Conservation (phyloP, 2,329 filamentous ascomycete species). For the Aquanectria penicillioides region DNA sequence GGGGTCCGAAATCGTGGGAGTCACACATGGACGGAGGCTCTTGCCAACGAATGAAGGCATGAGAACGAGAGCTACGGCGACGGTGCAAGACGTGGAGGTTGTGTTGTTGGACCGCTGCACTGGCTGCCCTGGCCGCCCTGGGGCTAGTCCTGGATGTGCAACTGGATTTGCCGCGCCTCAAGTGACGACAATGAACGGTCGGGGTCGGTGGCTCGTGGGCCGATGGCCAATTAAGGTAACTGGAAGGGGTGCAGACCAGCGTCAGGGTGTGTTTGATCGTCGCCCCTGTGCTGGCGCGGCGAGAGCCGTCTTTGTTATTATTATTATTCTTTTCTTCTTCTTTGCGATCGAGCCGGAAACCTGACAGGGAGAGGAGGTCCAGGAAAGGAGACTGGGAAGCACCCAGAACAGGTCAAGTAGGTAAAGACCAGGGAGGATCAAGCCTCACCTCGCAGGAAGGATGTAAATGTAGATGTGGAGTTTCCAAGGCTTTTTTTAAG, state of each 20-base stretch:
- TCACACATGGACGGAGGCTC: conserved; percentile 1
- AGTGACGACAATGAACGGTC: not conserved
- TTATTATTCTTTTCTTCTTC: not conserved
- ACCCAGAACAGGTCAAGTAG: not conserved
- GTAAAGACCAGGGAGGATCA: not conserved
- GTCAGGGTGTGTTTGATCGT: conserved; percentile 19
- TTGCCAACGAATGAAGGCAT: not conserved
- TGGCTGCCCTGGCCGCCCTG: not conserved
- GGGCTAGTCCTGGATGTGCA: conserved; percentile 4
- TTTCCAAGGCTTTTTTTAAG: conserved; percentile 6
- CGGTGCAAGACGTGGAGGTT: conserved; percentile 2
- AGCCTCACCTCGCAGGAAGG: not conserved
- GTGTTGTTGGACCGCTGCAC: no score
- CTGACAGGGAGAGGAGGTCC: conserved; percentile 4
- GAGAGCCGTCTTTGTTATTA: not conserved
- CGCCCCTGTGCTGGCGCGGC: conserved; percentile 5
- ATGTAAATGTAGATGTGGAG: conserved; percentile 8
- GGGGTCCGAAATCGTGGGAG: not conserved
- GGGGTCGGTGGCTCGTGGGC: conserved; percentile 1
- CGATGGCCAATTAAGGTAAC: not conserved
- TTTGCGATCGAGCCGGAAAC: conserved; percentile 15
- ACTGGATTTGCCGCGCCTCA: conserved; percentile 15
- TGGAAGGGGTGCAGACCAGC: conserved; percentile 1
- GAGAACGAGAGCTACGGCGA: not conserved
- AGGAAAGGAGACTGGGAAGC: not conserved